Evolutionary conservation across 1,139 yeast species (phyloP).

Genomic region (Groenewaldozyma sp.): DNA sequence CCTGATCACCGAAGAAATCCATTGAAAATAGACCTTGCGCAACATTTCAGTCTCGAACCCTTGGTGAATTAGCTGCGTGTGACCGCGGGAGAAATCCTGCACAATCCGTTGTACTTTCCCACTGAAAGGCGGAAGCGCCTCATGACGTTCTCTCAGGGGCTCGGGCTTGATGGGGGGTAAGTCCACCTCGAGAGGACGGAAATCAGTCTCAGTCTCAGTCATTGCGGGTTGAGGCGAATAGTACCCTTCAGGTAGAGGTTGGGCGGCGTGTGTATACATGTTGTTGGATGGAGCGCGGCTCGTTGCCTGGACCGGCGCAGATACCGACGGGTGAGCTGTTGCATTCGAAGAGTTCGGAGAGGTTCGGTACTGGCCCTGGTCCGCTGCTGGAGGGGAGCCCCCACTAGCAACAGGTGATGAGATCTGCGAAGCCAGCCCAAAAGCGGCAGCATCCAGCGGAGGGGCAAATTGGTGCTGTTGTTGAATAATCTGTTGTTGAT

Average conservation of each 20-base stretch:
- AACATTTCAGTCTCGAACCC: slow-evolving; percentile 28
- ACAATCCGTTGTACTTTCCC: slow-evolving; percentile 1
- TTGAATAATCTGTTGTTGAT: neutral
- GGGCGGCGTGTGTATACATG: no score
- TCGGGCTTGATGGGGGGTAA: slow-evolving; percentile 1
- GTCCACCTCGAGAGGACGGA: neutral
- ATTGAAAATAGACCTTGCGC: slow-evolving; percentile 22
- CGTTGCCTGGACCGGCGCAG: no score
- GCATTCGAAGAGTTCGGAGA: no score
- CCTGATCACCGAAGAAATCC: slow-evolving; percentile 21
- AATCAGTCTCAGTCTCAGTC: no score
- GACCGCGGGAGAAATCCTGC: neutral
- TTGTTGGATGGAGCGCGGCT: no score
- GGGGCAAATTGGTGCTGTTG: neutral
- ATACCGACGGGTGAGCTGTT: no score
- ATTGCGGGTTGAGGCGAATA: no score
- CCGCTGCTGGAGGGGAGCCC: neutral
- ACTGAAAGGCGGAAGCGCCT: neutral
- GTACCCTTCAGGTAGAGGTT: no score
- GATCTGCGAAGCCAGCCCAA: no score
- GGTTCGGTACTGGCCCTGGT: neutral
- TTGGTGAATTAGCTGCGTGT: slow-evolving; percentile 16
- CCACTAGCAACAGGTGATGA: neutral
- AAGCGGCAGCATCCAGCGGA: no score
- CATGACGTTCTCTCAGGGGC: neutral